Evolutionary conservation across 495 filamentous ascomycete species (phyloP).

Genomic region (Corynascus novoguineensis): DNA sequence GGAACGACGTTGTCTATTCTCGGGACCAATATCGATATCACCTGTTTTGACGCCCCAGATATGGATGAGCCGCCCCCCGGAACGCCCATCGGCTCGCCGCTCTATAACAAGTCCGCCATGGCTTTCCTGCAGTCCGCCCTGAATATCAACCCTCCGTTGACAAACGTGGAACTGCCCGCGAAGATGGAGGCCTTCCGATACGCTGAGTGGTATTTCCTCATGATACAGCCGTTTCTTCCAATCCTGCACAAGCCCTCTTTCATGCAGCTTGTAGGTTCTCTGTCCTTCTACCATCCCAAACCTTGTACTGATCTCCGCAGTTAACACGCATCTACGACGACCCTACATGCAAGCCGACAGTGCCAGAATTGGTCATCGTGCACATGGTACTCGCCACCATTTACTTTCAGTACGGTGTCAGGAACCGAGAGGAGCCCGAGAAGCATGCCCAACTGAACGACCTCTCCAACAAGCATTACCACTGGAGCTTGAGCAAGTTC

Average conservation of each 20-base stretch:
- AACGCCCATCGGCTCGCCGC: conserved; percentile 34
- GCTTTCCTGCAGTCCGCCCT: conserved; percentile 58
- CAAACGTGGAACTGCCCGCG: conserved; percentile 52
- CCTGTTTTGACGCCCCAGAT: conserved; percentile 60
- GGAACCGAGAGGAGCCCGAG: conserved; percentile 52
- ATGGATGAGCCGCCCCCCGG: conserved; percentile 54
- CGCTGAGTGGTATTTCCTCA: conserved; percentile 66
- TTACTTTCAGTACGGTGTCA: conserved; percentile 63
- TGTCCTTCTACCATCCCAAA: not conserved
- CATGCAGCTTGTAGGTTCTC: conserved; percentile 51
- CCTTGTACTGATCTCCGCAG: conserved; percentile 30
- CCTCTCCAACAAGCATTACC: conserved; percentile 67
- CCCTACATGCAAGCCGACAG: conserved; percentile 50
- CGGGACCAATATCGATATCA: conserved; percentile 70
- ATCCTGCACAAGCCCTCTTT: conserved; percentile 67
- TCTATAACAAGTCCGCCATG: conserved; percentile 64
- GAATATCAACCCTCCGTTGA: conserved; percentile 50
- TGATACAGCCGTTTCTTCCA: conserved; percentile 65
- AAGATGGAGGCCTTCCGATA: conserved; percentile 55
- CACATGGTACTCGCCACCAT: conserved; percentile 76
- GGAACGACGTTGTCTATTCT: conserved; percentile 68
- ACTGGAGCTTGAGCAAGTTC: conserved; percentile 63
- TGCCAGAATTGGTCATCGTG: conserved; percentile 62
- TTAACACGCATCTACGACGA: conserved; percentile 60
- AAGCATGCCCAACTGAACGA: conserved; percentile 51